These are phyloP conservation scores for Thoreauomyces humboldtii DNA, from an alignment of 192 early-diverging fungal genomes.

Conservation along the genomic window DNA sequence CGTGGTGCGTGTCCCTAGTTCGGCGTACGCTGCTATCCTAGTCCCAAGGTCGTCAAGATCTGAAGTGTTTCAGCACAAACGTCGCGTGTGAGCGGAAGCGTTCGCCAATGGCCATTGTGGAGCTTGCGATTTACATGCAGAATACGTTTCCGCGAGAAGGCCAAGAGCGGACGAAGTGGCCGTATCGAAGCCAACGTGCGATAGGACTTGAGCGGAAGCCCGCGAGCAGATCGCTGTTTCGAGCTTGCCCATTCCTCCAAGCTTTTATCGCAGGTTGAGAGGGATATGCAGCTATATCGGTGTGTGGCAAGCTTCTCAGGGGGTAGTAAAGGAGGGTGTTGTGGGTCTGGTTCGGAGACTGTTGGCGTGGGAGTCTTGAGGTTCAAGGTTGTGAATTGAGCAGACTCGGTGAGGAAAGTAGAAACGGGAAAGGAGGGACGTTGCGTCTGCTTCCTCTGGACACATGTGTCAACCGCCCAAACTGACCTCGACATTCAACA, in stretches of 20 bases:
- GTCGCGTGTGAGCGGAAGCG: background rate
- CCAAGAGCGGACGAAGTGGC: background rate
- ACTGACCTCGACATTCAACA: too few relatives aligned
- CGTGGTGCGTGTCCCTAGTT: constrained; percentile 1
- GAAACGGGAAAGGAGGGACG: too few relatives aligned
- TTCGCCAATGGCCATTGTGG: background rate
- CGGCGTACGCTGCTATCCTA: constrained; percentile 1
- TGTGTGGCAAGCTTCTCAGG: too few relatives aligned
- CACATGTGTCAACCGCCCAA: too few relatives aligned
- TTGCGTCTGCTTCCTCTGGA: too few relatives aligned
- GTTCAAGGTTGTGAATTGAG: too few relatives aligned
- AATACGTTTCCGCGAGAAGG: background rate
- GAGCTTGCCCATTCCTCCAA: constrained; percentile 5
- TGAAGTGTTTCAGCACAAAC: background rate
- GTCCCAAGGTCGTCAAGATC: constrained; percentile 11
- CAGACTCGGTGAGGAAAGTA: too few relatives aligned
- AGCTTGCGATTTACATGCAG: background rate
- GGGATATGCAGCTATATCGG: too few relatives aligned
- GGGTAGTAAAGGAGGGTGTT: too few relatives aligned
- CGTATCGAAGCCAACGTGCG: background rate
- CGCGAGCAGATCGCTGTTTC: background rate
- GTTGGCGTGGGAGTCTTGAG: too few relatives aligned
- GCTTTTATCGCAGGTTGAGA: too few relatives aligned
- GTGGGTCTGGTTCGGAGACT: too few relatives aligned
- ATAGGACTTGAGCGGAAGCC: background rate